Base-by-base conservation (phyloP, 1,139 yeast genomes). In the Suhomyces terraborum region DNA sequence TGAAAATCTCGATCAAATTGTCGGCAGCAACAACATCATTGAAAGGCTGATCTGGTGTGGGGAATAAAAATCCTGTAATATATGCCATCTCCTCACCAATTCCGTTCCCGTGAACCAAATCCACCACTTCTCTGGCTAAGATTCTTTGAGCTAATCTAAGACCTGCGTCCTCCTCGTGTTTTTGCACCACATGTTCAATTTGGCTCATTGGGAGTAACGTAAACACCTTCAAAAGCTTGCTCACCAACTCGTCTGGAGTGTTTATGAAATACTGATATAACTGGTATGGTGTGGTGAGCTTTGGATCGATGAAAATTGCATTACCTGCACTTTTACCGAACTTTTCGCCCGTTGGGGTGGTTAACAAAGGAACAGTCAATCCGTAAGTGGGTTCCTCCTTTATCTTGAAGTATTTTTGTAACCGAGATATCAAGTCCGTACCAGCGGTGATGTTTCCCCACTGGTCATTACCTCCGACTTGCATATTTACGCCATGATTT, bases 371-470 rank as follows among this genome's bases (percentile, higher is more conserved):
- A 0, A 87, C 96, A 0, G 98, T 93, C 36, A 93, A 55, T 0
- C 98, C 98, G 60, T 64, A 88, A 1, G 82, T 31, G 12, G 63
- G 46, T 32, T 53, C 53, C 43, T 51, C 51, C 4, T 50, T 56
- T 28, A 18, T 13, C 4, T 14, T 21, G 28, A 29, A 24, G 17
- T 49, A 48, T 32, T 62, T 63, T 36, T 64, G 70, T 40, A 88
- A 62, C 49, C 96, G 69, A 1, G 84, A 73, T 32, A 93, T 88
- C 45, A 94, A 70, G 56, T 93, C 98, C 36, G 88, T 79, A 0
- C 99, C 99, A 0, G 98, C 98, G 5, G 95, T 88, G 48, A 94
- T 94, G 55, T 93, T 93, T 1, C 99, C 99, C 93, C 97, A 93
- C 63, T 93, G 99, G 59, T 93, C 98, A 58, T 86, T 89, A 7